Evolutionary conservation across 495 filamentous ascomycete species (phyloP), one percentile per base, ranked within the genome.

Genomic region (Penicillium coprophilum): DNA sequence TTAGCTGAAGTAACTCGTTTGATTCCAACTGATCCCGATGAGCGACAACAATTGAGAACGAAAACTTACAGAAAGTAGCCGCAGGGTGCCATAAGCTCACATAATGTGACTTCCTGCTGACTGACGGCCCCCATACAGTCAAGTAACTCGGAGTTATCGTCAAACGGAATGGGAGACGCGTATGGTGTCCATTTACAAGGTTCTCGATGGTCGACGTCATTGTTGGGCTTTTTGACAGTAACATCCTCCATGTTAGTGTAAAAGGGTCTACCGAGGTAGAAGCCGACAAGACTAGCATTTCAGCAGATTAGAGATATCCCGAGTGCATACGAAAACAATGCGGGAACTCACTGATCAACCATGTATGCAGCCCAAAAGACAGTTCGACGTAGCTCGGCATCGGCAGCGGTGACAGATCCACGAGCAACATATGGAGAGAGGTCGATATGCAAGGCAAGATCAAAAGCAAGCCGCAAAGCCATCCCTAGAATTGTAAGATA

Each of bases 401-500:
- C 67, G 2, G 56, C 48, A 4, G 36, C 45, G 10, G 46, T 59
- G 7, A 74, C 62, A 23, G 52, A 40, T 0, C 70, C 70, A 11
- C 55, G 56, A 19, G 41, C 30, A 24, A 73, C 63, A 51, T 71
- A 68, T 0, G 58, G 28, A 5, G 57, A 55, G 32, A 68, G 69
- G 20, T 76, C 69, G 3, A 72, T 41, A 41, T 77, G 71, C 15
- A 77, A 50, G n/a, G 60, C 73, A 8, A 77, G 63, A 49, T 75
- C 68, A 27, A 69, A 61, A 10, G 69, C 50, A 17, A 77, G 62
- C 27, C 73, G 63, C 47, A 73, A 64, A 2, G 73, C 67, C 73
- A 77, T 77, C 48, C 72, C 72, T 70, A 3, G 0, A 8, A 34
- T 20, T 10, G 17, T 13, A 19, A 45, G 40, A 20, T 4, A 41